phyloP scores from a whole-genome alignment of 2,329 filamentous ascomycete genomes.

The Fusarium praegraminearum region DNA sequence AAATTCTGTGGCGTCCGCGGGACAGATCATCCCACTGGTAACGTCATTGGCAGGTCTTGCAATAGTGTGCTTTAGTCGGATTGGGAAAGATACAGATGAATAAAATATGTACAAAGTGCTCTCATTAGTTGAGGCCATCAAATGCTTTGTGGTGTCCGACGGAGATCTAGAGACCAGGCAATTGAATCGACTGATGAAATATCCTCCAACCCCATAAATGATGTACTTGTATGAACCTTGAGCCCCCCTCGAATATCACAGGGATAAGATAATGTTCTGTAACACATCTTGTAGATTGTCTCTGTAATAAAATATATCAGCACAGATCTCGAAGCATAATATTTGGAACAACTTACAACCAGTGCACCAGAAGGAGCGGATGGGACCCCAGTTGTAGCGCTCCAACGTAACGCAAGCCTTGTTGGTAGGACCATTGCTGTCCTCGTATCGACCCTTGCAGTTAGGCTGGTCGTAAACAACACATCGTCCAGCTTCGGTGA shows the following conservation, averaged over 20 bases:
- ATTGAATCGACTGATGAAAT: neutral
- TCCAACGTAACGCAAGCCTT: neutral
- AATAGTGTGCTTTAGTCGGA: neutral
- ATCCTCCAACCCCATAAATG: neutral
- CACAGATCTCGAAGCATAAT: fast-evolving
- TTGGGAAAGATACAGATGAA: neutral
- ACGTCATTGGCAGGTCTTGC: neutral
- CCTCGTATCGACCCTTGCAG: neutral
- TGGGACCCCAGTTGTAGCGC: neutral
- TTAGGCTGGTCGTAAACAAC: neutral
- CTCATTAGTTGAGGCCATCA: neutral
- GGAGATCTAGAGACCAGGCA: neutral
- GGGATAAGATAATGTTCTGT: neutral
- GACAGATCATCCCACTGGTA: neutral
- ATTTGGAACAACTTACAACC: neutral
- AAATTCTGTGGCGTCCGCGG: neutral
- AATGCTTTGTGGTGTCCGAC: neutral
- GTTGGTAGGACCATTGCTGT: neutral
- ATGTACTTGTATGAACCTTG: neutral
- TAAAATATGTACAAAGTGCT: neutral
- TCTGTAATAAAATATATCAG: neutral
- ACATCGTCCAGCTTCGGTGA: neutral
- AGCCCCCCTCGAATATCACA: neutral
- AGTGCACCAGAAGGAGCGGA: neutral
- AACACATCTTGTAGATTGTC: too few species aligned